These are phyloP conservation scores for Alternaria arborescens DNA, from an alignment of 2,329 filamentous ascomycete genomes.

Conservation along the genomic window DNA sequence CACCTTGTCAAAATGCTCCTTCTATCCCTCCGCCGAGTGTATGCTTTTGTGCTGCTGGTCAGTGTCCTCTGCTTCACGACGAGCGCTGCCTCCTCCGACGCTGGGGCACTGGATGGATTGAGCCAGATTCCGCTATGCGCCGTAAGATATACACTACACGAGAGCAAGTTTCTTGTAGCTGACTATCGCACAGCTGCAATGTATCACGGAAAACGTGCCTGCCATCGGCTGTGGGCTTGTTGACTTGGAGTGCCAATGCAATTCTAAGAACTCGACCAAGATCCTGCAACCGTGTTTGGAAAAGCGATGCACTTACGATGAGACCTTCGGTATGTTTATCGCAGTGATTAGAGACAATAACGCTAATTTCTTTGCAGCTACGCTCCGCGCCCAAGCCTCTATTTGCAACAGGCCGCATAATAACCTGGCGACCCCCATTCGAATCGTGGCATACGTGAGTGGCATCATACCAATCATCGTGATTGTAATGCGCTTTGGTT, in stretches of 20 bases:
- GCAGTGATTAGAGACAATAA: background rate
- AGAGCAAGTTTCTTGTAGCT: background rate
- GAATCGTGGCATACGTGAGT: background rate
- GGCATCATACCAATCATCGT: background rate
- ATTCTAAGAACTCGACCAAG: slow-evolving; percentile 13
- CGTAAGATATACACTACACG: background rate
- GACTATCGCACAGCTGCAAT: slow-evolving; percentile 3
- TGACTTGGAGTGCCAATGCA: slow-evolving; percentile 12
- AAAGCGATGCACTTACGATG: slow-evolving; percentile 4
- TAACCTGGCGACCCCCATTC: background rate
- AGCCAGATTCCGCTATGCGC: slow-evolving; percentile 2
- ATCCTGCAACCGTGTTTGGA: slow-evolving; percentile 11
- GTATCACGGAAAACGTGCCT: slow-evolving; percentile 8
- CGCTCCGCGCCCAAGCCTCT: background rate
- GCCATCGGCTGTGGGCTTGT: slow-evolving; percentile 6
- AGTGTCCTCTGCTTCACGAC: background rate
- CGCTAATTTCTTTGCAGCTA: background rate
- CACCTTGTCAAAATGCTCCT: background rate
- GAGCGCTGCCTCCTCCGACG: background rate
- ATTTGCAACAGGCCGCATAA: background rate
- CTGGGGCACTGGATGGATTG: background rate
- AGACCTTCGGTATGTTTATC: slow-evolving; percentile 5
- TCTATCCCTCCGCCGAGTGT: background rate
- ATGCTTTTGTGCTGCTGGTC: background rate
- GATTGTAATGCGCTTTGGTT: background rate